Base-by-base conservation (phyloP, 1,139 yeast genomes). In the Zygosaccharomyces pseudobailii region DNA sequence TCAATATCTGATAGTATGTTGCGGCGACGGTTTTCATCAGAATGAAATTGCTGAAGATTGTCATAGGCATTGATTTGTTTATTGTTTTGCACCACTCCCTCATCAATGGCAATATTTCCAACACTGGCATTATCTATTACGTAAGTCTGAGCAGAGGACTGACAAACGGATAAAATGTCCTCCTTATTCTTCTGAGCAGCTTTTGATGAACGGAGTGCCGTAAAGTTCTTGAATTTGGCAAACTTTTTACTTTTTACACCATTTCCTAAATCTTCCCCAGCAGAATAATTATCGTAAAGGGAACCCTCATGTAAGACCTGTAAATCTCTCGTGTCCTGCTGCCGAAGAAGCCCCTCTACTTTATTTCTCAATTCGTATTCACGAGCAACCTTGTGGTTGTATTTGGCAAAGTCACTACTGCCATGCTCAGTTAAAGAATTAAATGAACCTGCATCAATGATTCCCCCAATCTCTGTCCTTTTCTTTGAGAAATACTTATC, bases 361-460 rank as follows among this genome's bases (percentile, higher is more conserved):
- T 56, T 60, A 6, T 56, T 59, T 40, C 65, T 46, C 23, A 61
- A 32, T 23, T 47, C 52, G 27, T 55, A 56, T 33, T 62, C 65
- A 33, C 48, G 49, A 32, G 52, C 50, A 3, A 61, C 55, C 35
- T 51, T 56, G 13, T 39, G 40, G 36, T 59, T 54, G 48, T 62
- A 62, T 2, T 40, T 43, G 8, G 49, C 43, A 33, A 60, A 62
- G 39, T 60, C 63, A 40, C 43, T 46, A 17, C 22, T 40, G 13
- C 33, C 46, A 23, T 39, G 33, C 3, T 42, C 34, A 28, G 36
- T 36, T 9, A 43, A 25, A 2, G 40, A 28, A 19, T 37, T 31
- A 23, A 21, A n/a, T n/a, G 34, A 35, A 10, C 24, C 34, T 8
- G 24, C 27, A 32, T 27, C 38, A 10, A 40, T 42, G 51, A 45